Base-by-base conservation (phyloP, 768 basidiomycete species). In the Amanita jacksonii region DNA sequence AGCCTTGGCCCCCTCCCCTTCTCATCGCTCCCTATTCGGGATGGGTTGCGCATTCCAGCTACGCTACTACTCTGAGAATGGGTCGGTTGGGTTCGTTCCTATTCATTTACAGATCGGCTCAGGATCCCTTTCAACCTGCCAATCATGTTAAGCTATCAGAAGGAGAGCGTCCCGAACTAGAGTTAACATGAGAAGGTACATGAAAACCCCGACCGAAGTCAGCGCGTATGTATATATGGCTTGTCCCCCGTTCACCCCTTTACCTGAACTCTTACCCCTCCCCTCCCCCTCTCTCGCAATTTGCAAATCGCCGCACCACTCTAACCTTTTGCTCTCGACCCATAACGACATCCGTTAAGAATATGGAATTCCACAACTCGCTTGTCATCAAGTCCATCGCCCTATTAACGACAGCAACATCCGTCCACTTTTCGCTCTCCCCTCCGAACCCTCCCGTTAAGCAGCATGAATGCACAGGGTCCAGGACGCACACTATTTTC, bases 401-500 rank as follows among this genome's bases (percentile, higher is more conserved):
- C 4, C 57, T 61, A 31, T 47, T 62, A 35, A 41, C 56, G 41
- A 62, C 63, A 12, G 65, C 59, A 6, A 37, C 53, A 18, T 59
- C 62, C 6, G 64, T 66, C 8, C 63, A 68, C 38, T 36, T 61
- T 23, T 67, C 65, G 1, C 52, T 67, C 10, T 65, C 64, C 1
- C 64, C 67, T 4, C 64, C 67, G 15, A 67, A 68, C 36, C 64
- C 63, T 16, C 63, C 67, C 0, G 60, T 64, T 13, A 59, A 61
- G 45, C 51, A 49, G 19, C 52, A 62, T 8, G 63, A 66, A 50
- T 57, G 60, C n/a, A 54, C 52, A 45, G 60, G 56, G 8, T 60
- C 55, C 43, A 60, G 56, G 15, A 60, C 54, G 13, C 49, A 60
- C 33, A 57, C 62, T 3, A 47, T 65, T 9, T 66, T 66, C 41